These are phyloP conservation scores for Adansonia rubrostipa DNA, from an alignment of 441 rosid species.

Conservation along the genomic window DNA sequence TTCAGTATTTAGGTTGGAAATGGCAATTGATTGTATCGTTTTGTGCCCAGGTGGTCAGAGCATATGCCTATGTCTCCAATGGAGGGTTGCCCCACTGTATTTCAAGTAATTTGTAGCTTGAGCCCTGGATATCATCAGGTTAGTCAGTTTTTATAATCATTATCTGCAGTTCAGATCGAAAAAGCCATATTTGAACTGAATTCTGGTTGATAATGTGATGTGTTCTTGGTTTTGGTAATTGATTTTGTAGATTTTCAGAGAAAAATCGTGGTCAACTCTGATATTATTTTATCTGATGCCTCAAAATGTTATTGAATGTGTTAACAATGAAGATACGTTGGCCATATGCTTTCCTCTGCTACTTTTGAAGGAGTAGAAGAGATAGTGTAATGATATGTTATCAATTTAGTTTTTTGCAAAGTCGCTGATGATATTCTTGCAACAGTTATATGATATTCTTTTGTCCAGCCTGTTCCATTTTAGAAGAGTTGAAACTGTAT, in stretches of 20 bases:
- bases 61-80: conserved; percentile 85
- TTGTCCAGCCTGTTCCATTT: not conserved
- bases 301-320: not conserved
- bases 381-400: not conserved
- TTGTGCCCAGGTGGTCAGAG: conserved; percentile 72
- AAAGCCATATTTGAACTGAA: conserved; percentile 1
- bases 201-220: not conserved
- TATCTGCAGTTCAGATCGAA: conserved; percentile 3
- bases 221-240: not conserved
- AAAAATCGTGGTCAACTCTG: not conserved
- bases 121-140: conserved; percentile 97
- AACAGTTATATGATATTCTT: conserved; percentile 2
- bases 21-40: conserved; percentile 24
- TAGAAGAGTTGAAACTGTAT: not conserved
- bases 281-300: not conserved
- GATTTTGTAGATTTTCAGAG: not conserved
- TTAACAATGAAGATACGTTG: not conserved
- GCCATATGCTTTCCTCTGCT: not conserved
- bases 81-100: conserved; percentile 90
- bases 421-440: not conserved
- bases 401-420: not conserved
- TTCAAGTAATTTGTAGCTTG: conserved; percentile 82
- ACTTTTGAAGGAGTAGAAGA: not conserved
- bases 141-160: conserved; percentile 18
- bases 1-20: conserved; percentile 22